These are phyloP conservation scores for Vaccinium vitisidaea DNA, from an alignment of 148 eudicot genomes.

Conservation along the genomic window DNA sequence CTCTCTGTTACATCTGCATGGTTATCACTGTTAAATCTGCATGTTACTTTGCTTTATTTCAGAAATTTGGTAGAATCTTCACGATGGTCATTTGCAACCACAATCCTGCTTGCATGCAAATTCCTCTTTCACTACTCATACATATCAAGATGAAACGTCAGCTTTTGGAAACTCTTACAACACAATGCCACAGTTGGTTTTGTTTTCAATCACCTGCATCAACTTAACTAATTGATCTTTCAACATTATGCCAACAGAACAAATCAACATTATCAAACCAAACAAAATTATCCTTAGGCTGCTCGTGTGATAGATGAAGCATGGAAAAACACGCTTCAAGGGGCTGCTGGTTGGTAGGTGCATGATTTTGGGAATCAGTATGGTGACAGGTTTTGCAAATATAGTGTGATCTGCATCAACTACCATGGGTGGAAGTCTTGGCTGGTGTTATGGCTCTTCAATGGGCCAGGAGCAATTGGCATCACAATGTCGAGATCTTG, in stretches of 20 bases:
- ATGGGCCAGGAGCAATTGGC: neutral
- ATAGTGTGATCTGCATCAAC: neutral
- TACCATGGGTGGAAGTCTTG: neutral
- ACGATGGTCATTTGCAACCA: neutral
- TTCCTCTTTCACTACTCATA: no score
- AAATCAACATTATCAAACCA: no score
- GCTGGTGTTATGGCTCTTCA: neutral
- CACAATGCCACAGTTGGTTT: no score
- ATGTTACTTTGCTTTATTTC: neutral
- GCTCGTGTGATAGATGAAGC: neutral
- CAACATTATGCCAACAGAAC: no score
- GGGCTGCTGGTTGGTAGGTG: neutral
- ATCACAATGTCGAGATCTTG: neutral
- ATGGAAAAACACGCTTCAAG: neutral
- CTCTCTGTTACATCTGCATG: neutral
- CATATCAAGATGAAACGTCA: no score
- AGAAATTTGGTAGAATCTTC: neutral
- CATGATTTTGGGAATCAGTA: no score
- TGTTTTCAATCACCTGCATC: no score
- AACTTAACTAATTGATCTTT: no score
- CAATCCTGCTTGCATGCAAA: no score
- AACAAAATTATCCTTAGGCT: no score
- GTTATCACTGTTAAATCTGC: neutral
- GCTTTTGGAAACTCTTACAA: no score
- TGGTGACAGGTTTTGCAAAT: no score